A percentile compares a stretch with the other conserved stretches of the same genome.
Evolutionary conservation across 257 asterid genomes (phyloP).

Genomic region (Nicotiana knightiana): DNA sequence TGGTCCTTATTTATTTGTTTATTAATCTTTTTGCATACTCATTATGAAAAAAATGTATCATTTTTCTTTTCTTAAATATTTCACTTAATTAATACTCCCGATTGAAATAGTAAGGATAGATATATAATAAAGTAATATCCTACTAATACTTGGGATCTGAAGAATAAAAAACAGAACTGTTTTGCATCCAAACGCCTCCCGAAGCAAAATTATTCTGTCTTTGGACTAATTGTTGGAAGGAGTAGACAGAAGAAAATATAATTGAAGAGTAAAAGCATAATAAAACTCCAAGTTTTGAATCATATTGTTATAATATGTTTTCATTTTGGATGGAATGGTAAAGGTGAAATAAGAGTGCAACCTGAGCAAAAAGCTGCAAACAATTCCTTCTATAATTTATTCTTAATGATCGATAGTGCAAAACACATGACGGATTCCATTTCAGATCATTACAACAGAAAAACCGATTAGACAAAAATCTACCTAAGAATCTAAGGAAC

Average conservation of each 20-base stretch:
- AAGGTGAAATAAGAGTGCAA: neutral
- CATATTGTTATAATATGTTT: neutral
- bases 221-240: neutral
- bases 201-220: neutral
- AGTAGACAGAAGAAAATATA: neutral
- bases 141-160: neutral
- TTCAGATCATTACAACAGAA: conserved; percentile 6
- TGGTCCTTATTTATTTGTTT: too few species aligned
- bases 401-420: neutral
- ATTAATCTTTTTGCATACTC: neutral
- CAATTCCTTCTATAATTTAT: neutral
- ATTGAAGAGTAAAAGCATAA: neutral
- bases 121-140: neutral
- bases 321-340: neutral
- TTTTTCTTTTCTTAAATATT: neutral
- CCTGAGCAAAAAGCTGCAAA: neutral
- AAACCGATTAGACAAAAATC: conserved; percentile 6
- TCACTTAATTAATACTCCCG: too few species aligned
- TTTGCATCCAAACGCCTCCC: neutral
- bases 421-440: conserved; percentile 11
- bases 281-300: neutral
- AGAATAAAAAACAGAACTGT: neutral
- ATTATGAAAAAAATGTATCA: too few species aligned
- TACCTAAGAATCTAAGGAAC: conserved; percentile 9
- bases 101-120: too few species aligned